Evolutionary conservation across 1,139 yeast species (phyloP).

Genomic region (Suhomyces choctaworum): DNA sequence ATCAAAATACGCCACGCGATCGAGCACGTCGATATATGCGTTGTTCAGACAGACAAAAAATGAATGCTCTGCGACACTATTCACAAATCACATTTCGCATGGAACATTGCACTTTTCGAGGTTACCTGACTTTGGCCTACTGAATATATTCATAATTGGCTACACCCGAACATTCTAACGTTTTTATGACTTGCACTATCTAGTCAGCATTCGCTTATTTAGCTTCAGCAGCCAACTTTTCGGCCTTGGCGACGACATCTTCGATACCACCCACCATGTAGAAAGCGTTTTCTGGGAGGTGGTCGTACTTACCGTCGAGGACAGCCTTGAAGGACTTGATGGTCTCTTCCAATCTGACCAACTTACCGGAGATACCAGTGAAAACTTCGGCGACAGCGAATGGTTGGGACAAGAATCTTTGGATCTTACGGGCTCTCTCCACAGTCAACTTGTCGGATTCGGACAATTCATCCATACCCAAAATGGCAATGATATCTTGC

Average conservation of each 20-base stretch:
- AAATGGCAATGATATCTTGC: conserved; percentile 99
- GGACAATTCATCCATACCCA: conserved; percentile 99
- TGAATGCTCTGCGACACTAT: no score
- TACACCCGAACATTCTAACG: conserved; percentile 8
- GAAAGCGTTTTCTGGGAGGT: conserved; percentile 99
- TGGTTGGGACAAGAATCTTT: conserved; percentile 99
- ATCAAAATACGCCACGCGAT: conserved; percentile 1
- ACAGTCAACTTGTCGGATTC: conserved; percentile 98
- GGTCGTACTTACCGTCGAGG: conserved; percentile 97
- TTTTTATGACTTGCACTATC: conserved; percentile 9
- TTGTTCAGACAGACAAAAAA: neutral
- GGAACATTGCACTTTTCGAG: no score
- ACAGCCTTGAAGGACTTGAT: conserved; percentile 94
- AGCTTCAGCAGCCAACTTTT: conserved; percentile 94
- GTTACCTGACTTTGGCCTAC: no score
- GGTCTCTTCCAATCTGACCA: conserved; percentile 96
- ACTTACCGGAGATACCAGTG: conserved; percentile 99
- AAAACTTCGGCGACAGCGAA: conserved; percentile 99
- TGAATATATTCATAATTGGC: neutral
- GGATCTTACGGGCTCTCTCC: conserved; percentile 99
- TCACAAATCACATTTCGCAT: no score
- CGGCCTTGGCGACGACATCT: conserved; percentile 98
- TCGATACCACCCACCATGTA: conserved; percentile 99
- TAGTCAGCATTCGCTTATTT: conserved; percentile 42
- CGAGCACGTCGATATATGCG: neutral